Conservation (phyloP, 805 yeast genomes). For the Candida qinlingensis region DNA sequence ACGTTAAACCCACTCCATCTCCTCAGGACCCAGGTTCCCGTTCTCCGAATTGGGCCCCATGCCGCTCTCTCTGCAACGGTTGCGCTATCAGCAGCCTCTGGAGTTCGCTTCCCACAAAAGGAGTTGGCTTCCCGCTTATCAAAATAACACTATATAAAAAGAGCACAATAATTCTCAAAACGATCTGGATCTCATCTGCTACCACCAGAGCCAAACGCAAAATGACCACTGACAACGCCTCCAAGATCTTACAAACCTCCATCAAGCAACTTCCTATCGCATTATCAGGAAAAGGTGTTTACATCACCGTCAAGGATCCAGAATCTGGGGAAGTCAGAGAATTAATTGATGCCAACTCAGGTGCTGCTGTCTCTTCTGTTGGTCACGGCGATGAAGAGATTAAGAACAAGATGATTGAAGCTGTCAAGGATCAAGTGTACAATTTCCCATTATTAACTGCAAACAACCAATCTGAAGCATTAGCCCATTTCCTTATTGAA, state of each 20-base stretch:
- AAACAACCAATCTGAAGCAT: constrained; percentile 35
- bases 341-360: constrained; percentile 40
- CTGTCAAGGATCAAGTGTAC: constrained; percentile 33
- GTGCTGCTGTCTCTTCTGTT: constrained; percentile 47
- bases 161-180: neutral
- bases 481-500: constrained; percentile 38
- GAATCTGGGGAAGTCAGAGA: constrained; percentile 28
- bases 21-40: neutral
- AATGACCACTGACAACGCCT: constrained; percentile 10
- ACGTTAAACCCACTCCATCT: too few species aligned
- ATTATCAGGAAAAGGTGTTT: constrained; percentile 34
- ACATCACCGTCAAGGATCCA: constrained; percentile 33
- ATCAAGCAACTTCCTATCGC: constrained; percentile 28
- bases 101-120: neutral
- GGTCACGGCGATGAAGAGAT: constrained; percentile 42
- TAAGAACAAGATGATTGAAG: constrained; percentile 33
- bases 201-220: neutral
- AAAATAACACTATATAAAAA: neutral
- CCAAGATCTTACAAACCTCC: constrained; percentile 29
- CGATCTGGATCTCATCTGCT: neutral
- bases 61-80: neutral
- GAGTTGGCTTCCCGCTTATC: constrained; percentile 5
- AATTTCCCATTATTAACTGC: constrained; percentile 29
- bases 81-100: neutral
- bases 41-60: neutral